Evolutionary conservation across 305 asterid species (phyloP).

Genomic region (Galium porrigens): DNA sequence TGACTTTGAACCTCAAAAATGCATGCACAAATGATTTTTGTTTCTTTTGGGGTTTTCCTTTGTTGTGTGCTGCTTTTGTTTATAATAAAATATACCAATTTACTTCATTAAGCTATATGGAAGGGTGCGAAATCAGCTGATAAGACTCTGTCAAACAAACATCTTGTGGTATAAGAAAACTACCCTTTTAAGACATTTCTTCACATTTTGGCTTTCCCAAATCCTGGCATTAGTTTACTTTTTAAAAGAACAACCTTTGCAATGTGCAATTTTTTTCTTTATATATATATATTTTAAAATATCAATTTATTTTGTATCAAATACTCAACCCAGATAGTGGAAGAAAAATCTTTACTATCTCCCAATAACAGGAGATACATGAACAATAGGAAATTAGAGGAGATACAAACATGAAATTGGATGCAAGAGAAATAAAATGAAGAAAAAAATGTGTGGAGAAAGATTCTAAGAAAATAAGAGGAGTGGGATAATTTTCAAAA

Average conservation of each 20-base stretch:
- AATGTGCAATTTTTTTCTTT: no score
- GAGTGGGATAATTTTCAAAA: not conserved
- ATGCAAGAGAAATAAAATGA: not conserved
- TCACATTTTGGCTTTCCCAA: no score
- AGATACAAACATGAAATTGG: not conserved
- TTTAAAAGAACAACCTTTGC: not conserved
- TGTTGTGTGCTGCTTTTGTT: not conserved
- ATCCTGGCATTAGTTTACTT: not conserved
- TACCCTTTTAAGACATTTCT: not conserved
- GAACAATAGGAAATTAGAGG: no score
- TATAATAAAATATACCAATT: not conserved
- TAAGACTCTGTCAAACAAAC: not conserved
- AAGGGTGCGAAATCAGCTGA: not conserved
- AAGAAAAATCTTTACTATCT: no score
- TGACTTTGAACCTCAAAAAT: not conserved
- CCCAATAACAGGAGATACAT: no score
- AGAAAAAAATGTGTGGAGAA: not conserved
- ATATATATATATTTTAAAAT: no score
- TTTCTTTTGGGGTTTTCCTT: not conserved
- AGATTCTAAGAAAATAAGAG: not conserved
- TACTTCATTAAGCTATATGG: not conserved
- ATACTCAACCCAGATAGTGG: no score
- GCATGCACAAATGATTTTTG: not conserved
- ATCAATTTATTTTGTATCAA: no score
- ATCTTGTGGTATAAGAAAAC: not conserved